phyloP scores from a whole-genome alignment of 352 stramenopile species.

The Phytopythium mirpurense region DNA sequence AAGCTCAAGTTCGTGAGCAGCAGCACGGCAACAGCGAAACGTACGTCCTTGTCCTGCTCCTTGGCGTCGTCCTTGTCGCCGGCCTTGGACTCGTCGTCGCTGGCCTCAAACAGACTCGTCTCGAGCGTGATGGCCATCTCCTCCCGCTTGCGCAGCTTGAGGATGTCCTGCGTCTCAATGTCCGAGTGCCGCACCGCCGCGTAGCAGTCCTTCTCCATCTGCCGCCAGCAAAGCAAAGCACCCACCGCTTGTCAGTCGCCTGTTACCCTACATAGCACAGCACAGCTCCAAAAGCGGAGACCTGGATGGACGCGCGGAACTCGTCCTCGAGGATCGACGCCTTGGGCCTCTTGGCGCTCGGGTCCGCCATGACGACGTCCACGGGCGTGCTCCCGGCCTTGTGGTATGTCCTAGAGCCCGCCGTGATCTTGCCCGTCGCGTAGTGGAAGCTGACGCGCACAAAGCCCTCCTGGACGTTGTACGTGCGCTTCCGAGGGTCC shows the following conservation, averaged over 20 bases:
- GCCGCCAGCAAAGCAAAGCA: neutral
- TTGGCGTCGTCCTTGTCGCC: constrained; percentile 62
- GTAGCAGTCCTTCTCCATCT: constrained; percentile 91
- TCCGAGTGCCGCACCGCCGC: constrained; percentile 77
- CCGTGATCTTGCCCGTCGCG: constrained; percentile 89
- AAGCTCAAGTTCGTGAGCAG: too few relatives aligned
- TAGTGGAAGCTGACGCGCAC: constrained; percentile 91
- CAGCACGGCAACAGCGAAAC: constrained; percentile 3
- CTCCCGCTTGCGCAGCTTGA: constrained; percentile 85
- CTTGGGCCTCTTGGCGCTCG: constrained; percentile 58
- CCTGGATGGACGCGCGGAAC: constrained; percentile 53
- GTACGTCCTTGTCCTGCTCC: constrained; percentile 61
- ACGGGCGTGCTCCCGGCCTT: constrained; percentile 67
- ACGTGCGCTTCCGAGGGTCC: constrained; percentile 88
- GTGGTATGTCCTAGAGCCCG: constrained; percentile 70
- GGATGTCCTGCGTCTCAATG: constrained; percentile 88
- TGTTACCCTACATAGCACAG: neutral
- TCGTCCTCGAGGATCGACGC: constrained; percentile 73
- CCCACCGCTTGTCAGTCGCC: constrained; percentile 3
- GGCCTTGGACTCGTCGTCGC: constrained; percentile 55
- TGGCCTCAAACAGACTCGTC: constrained; percentile 80
- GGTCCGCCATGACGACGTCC: constrained; percentile 71
- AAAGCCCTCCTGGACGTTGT: constrained; percentile 87
- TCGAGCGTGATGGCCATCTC: constrained; percentile 85
- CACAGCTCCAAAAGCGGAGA: neutral